phyloP scores from a whole-genome alignment of 768 basidiomycete genomes.

The Ephemerocybe angulata region DNA sequence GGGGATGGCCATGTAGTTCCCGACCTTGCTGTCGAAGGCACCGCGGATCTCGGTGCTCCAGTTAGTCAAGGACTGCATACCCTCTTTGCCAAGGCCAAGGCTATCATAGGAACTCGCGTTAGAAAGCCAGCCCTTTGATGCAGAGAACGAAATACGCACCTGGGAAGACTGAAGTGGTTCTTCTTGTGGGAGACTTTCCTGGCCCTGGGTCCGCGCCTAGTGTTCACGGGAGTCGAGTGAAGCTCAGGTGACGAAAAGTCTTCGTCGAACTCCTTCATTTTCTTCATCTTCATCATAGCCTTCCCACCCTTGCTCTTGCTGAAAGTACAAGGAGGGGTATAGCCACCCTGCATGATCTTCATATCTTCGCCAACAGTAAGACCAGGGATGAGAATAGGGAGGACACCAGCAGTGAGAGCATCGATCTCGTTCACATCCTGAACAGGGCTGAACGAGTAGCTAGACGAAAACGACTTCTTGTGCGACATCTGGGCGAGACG shows the following conservation, averaged over 20 bases:
- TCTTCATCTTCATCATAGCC: slow-evolving; percentile 24
- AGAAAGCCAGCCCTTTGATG: slow-evolving; percentile 5
- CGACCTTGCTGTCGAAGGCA: slow-evolving; percentile 42
- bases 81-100: slow-evolving; percentile 60
- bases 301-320: slow-evolving; percentile 39
- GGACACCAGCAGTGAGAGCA: slow-evolving; percentile 62
- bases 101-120: no score
- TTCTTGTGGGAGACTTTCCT: slow-evolving; percentile 57
- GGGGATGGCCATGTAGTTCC: slow-evolving; percentile 36
- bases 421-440: slow-evolving; percentile 66
- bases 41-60: slow-evolving; percentile 55
- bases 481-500: slow-evolving; percentile 53
- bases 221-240: slow-evolving; percentile 57
- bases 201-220: slow-evolving; percentile 27
- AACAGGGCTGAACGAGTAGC: slow-evolving; percentile 57
- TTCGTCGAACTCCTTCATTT: slow-evolving; percentile 41
- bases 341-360: slow-evolving; percentile 47
- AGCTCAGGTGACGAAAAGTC: slow-evolving; percentile 55
- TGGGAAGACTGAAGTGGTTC: slow-evolving; percentile 65
- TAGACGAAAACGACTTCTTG: slow-evolving; percentile 62
- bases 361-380: slow-evolving; percentile 55
- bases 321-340: slow-evolving; percentile 37
- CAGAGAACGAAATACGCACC: slow-evolving; percentile 35
- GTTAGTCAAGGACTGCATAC: slow-evolving; percentile 43
- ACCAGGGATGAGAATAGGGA: slow-evolving; percentile 66